Base-by-base conservation (phyloP, 805 yeast genomes). In the Wickerhamiella bombiphila region DNA sequence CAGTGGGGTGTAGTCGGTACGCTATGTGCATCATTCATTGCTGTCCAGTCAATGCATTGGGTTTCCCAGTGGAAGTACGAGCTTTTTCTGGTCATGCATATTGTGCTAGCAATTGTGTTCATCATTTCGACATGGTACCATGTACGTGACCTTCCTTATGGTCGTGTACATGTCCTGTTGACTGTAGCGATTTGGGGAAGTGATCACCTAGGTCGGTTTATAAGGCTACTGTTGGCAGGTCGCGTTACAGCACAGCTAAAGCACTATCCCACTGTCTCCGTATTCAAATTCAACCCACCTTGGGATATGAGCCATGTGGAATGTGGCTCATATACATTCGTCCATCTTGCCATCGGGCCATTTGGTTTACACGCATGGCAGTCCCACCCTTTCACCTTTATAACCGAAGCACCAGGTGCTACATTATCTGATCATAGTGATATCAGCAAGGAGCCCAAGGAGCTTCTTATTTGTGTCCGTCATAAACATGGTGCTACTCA, bases 331-430 rank as follows among this genome's bases (percentile, higher is more conserved):
- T 70, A 59, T 52, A 70, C 66, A 2, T 78, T 61, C 49, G 54
- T 80, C 24, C 67, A 75, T 55, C 63, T 74, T 38, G 48, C 73
- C 38, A 6, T 30, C 20, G 33, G 33, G 6, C 61, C 70, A 32
- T 63, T 68, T 22, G 29, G 38, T 13, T 50, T 58, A 24, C 70
- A 74, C 53, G 21, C 7, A 17, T 76, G 76, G 76, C 81, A 78
- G 52, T 69, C 77, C 5, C 83, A 78, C 53, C 86, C 88, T 2
- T 77, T 80, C 55, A 74, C 85, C 8, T 41, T 55, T 11, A 33
- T 45, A n/a, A 29, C 40, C 46, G 6, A 49, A 64, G 1, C 52
- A 55, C 11, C 20, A 37, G 33, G 8, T 15, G 18, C 26, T 9
- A n/a, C n/a, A n/a, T n/a, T n/a, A n/a, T n/a, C n/a, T n/a, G n/a